Evolutionary conservation across 2,329 filamentous ascomycete genomes (phyloP).

Genomic region (Aspergillus tubingensis): DNA sequence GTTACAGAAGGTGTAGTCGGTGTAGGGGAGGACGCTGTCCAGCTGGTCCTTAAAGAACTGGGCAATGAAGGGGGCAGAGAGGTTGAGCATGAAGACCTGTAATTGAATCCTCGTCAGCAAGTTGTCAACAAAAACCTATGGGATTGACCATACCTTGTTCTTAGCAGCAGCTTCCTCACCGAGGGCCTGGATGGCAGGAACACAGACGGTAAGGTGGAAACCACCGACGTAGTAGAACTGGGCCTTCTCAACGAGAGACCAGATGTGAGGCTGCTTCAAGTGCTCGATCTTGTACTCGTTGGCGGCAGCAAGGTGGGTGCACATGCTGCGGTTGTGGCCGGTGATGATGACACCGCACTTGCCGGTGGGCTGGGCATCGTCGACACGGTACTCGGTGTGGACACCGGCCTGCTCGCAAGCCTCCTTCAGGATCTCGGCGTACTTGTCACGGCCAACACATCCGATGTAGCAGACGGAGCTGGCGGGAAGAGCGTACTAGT

Average conservation of each 20-base stretch:
- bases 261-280: conserved; percentile 86
- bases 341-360: conserved; percentile 97
- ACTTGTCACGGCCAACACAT: conserved; percentile 93
- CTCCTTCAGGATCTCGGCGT: conserved; percentile 81
- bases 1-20: conserved; percentile 95
- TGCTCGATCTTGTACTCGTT: conserved; percentile 97
- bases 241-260: conserved; percentile 86
- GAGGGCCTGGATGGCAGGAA: conserved; percentile 83
- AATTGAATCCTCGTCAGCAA: conserved; percentile 10
- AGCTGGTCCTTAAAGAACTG: conserved; percentile 98
- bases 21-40: conserved; percentile 83
- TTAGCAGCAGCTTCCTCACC: conserved; percentile 83
- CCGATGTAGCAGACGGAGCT: conserved; percentile 93
- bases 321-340: conserved; percentile 90
- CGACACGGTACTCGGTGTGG: conserved; percentile 91
- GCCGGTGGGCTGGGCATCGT: conserved; percentile 80
- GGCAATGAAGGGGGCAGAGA: conserved; percentile 92
- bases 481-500: conserved; percentile 80
- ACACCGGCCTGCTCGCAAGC: conserved; percentile 86
- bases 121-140: background rate
- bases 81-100: conserved; percentile 77
- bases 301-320: conserved; percentile 91
- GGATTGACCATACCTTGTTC: conserved; percentile 67
- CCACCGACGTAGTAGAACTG: conserved; percentile 91
- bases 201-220: conserved; percentile 96